Evolutionary conservation across 805 yeast genomes (phyloP).

Genomic region (Saccharomyces paradoxus): DNA sequence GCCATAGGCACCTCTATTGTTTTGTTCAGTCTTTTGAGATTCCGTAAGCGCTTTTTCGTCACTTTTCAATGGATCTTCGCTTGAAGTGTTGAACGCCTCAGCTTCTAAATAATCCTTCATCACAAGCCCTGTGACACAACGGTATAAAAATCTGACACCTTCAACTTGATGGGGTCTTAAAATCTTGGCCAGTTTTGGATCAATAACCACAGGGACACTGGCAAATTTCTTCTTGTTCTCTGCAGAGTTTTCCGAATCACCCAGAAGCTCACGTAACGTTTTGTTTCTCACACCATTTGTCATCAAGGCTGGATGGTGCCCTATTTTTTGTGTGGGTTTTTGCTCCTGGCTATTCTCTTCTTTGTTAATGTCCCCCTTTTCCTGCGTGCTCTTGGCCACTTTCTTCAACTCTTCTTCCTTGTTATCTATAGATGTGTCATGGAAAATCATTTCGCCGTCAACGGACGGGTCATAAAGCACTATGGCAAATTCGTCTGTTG

Average conservation of each 20-base stretch:
- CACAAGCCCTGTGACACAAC: conserved; percentile 83
- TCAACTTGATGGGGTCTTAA: conserved; percentile 94
- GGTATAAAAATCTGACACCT: conserved; percentile 83
- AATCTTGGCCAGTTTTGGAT: conserved; percentile 75
- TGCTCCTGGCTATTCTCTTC: conserved; percentile 6
- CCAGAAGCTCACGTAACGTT: conserved; percentile 72
- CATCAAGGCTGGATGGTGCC: conserved; percentile 25
- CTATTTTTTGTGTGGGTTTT: conserved; percentile 18
- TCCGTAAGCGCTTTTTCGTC: not conserved
- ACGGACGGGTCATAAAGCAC: conserved; percentile 93
- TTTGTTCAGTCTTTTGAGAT: conserved; percentile 2
- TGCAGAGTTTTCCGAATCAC: conserved; percentile 42
- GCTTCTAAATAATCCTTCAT: conserved; percentile 31
- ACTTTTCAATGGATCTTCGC: not conserved
- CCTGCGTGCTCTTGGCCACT: conserved; percentile 20
- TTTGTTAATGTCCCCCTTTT: conserved; percentile 25
- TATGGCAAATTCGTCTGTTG: conserved; percentile 85
- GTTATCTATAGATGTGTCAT: conserved; percentile 11
- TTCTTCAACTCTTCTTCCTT: conserved; percentile 25
- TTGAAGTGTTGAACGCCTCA: conserved; percentile 10
- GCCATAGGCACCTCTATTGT: conserved; percentile 75
- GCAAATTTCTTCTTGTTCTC: conserved; percentile 55
- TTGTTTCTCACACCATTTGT: conserved; percentile 38
- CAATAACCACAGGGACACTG: conserved; percentile 92
- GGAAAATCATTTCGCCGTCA: conserved; percentile 41